Base-by-base conservation (phyloP, 352 stramenopile species). In the Phytophthora foliorum region DNA sequence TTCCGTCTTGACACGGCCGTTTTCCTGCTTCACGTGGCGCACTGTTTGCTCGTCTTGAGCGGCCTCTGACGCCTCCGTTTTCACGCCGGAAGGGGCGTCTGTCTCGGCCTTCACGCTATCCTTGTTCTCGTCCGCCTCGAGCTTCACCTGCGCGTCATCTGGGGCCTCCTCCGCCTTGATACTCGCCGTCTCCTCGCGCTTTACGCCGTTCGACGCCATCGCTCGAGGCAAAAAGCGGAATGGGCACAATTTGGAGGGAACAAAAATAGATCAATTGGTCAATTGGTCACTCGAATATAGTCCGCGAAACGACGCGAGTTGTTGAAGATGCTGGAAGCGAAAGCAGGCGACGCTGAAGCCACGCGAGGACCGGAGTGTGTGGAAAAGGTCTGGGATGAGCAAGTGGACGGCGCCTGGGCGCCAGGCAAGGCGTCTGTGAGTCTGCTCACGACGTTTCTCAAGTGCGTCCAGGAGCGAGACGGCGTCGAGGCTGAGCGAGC, bases 391-490 rank as follows among this genome's bases (percentile, higher is more conserved):
- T 93, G 86, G 81, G 71, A 79, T 25, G 84, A 91, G 17, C 70
- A 89, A 14, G 74, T 82, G 8, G 82, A 94, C 29, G 83, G 81
- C 6, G 86, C 78, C 11, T 91, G 79, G 86, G 86, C 81, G 6
- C 61, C 63, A 13, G 84, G 84, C 22, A 92, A 94, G 45, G 80
- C 81, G 6, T 74, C 83, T 0, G 63, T 92, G 63, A 73, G 63
- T 58, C 68, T 89, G 45, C 69, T 91, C 19, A 91, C 76, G 22
- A 75, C 70, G 52, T 84, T 90, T 46, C 63, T 91, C 34, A 74
- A 75, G 66, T 74, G 83, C 57, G 65, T 85, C 11, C 77, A 94
- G 45, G 86, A 91, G 34, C 63, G 76, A 41, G 67, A 95, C 49
- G 65, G 83, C 16, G 72, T 84, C 49, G 48, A 85, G 32, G 80